A percentile compares a stretch with the other conserved stretches of the same genome.
phyloP scores from a whole-genome alignment of 2,329 filamentous ascomycete genomes.

The Trichoderma afroharzianum region DNA sequence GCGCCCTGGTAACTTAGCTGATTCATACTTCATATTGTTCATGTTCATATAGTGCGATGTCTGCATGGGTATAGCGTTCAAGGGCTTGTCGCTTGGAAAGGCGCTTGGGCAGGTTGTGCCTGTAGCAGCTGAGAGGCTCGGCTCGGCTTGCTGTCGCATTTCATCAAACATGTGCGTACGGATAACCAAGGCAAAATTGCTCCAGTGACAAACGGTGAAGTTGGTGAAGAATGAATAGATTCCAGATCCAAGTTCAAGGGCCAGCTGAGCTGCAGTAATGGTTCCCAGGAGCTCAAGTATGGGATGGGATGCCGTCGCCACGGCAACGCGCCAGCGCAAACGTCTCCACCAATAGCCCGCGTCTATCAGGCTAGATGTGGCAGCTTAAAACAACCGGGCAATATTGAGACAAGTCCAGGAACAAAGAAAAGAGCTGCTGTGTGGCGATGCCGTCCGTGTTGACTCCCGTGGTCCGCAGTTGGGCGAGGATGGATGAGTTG shows the following conservation, averaged over 20 bases:
- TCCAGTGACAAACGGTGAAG: background rate
- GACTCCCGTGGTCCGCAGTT: conserved; percentile 2
- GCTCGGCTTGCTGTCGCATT: conserved; percentile 55
- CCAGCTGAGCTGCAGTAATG: conserved; percentile 24
- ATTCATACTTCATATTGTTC: conserved; percentile 45
- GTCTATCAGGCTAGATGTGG: background rate
- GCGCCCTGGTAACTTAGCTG: conserved; percentile 37
- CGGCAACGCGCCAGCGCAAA: conserved; percentile 27
- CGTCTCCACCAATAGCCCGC: conserved; percentile 9
- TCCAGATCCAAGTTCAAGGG: conserved; percentile 27
- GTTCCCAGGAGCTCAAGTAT: conserved; percentile 29
- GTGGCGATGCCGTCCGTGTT: conserved; percentile 1
- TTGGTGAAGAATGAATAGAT: conserved; percentile 20
- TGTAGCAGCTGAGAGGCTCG: conserved; percentile 43
- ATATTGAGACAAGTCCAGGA: conserved; percentile 11
- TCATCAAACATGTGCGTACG: conserved; percentile 49
- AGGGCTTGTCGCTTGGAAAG: conserved; percentile 43
- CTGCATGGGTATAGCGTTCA: conserved; percentile 52
- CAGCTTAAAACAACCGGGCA: background rate
- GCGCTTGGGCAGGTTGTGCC: conserved; percentile 53
- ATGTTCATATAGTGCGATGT: conserved; percentile 55
- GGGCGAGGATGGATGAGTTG: conserved; percentile 2
- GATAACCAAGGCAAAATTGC: conserved; percentile 15
- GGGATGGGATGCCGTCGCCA: conserved; percentile 27
- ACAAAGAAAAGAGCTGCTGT: conserved; percentile 5